Evolutionary conservation across 1,139 yeast genomes (phyloP), one percentile per base, ranked within the genome.

Genomic region (Nakaseomyces bracarensis): DNA sequence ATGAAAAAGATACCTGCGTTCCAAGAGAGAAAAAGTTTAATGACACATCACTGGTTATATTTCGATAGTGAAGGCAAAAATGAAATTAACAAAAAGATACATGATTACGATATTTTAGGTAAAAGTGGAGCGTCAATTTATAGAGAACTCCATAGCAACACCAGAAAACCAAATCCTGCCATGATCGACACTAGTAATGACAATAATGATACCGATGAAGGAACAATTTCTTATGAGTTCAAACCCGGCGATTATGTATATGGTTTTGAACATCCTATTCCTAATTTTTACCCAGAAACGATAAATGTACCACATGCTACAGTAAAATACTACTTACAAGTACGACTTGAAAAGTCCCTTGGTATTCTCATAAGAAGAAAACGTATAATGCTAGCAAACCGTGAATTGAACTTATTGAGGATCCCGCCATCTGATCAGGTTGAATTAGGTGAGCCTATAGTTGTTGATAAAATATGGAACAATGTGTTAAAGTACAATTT

Each of bases 401-500:
- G 74, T 37, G 82, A 82, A 3, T 70, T 89, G 2, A 69, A 68
- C 8, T 66, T 91, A 25, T 75, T 89, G 7, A 69, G 97, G 47
- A 72, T 84, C 0, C 87, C 87, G 7, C 71, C 86, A 0, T 87
- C 82, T 45, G 74, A 74, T 38, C 82, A 85, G 42, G 70, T 81
- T 35, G 97, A 89, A 58, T 87, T 84, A 53, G 79, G 82, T 46
- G 97, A 91, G 59, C 96, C 97, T 0, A 89, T 91, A 41, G 84
- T 86, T 6, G 86, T 91, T 34, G 71, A 81, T 20, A 71, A 94
- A 48, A 86, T 82, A 51, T 91, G 98, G 98, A 96, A 89, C 58
- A 87, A 84, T 57, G 86, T 83, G 57, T 64, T 91, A 35, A 78
- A 80, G 49, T 91, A 91, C 57, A 96, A 89, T 55, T 83, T 91